Conservation (phyloP, 1,139 yeast species). For the Geotrichum reessii region DNA sequence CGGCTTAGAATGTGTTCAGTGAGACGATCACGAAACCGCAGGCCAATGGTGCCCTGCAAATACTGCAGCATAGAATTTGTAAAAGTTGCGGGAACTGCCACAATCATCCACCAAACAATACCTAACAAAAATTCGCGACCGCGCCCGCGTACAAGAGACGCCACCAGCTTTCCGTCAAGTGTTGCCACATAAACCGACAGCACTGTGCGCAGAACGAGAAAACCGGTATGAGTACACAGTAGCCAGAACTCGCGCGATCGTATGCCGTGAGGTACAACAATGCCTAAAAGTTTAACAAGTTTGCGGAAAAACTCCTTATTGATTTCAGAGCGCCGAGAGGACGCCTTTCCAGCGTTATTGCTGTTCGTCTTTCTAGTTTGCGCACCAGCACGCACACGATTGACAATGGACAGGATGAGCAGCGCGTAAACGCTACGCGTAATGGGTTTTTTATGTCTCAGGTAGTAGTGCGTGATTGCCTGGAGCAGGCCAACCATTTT, state of each 20-base stretch:
- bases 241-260: conserved; percentile 36
- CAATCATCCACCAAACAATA: conserved; percentile 70
- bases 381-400: not conserved
- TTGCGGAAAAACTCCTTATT: conserved; percentile 32
- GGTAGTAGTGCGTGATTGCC: conserved; percentile 21
- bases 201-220: conserved; percentile 64
- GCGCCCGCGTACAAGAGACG: conserved; percentile 68
- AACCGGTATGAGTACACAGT: conserved; percentile 52
- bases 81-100: conserved; percentile 82
- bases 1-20: conserved; percentile 59
- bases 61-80: conserved; percentile 70
- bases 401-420: not conserved
- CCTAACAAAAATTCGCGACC: conserved; percentile 60
- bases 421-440: conserved; percentile 26
- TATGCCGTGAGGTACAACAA: conserved; percentile 37
- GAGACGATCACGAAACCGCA: conserved; percentile 58
- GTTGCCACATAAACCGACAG: conserved; percentile 80
- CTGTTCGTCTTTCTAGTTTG: conserved; percentile 23
- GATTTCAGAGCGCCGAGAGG: conserved; percentile 31
- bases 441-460: conserved; percentile 27
- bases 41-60: conserved; percentile 63
- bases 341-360: not conserved
- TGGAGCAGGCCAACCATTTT: conserved; percentile 14
- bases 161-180: conserved; percentile 80
- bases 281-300: conserved; percentile 31